These are phyloP conservation scores for Musa balbisiana DNA, from an alignment of 202 grass and related monocot species.

Conservation along the genomic window DNA sequence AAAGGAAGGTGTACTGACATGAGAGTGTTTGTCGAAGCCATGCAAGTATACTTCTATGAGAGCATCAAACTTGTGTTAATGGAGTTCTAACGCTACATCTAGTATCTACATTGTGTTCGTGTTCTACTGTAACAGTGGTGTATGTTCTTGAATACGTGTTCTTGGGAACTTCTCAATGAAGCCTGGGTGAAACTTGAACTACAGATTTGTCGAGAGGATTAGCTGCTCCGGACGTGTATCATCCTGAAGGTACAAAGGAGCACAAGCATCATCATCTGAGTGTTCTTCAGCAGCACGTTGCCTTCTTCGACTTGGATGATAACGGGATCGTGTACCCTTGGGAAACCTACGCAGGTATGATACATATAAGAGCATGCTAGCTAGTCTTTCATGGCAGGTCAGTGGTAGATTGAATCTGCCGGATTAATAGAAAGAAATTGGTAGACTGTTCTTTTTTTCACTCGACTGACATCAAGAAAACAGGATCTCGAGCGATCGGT, in stretches of 20 bases:
- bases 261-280: slow-evolving; percentile 36
- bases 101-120: not conserved
- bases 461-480: not conserved
- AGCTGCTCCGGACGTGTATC: slow-evolving; percentile 38
- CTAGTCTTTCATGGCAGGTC: too few species aligned
- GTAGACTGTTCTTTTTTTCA: not conserved
- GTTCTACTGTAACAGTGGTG: not conserved
- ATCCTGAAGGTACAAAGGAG: slow-evolving; percentile 37
- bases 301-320: slow-evolving; percentile 49
- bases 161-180: not conserved
- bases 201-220: slow-evolving; percentile 44
- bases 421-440: too few species aligned
- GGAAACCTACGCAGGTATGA: slow-evolving; percentile 51
- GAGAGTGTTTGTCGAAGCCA: too few species aligned
- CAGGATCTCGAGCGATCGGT: slow-evolving; percentile 43
- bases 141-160: not conserved
- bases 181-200: not conserved
- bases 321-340: slow-evolving; percentile 49
- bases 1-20: too few species aligned
- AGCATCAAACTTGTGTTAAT: not conserved
- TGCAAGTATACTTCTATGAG: too few species aligned
- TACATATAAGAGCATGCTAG: too few species aligned
- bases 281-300: slow-evolving; percentile 52
- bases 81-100: not conserved
- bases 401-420: too few species aligned